These are phyloP conservation scores for Verbascum thapsus DNA, from an alignment of 257 asterid species.

Conservation along the genomic window DNA sequence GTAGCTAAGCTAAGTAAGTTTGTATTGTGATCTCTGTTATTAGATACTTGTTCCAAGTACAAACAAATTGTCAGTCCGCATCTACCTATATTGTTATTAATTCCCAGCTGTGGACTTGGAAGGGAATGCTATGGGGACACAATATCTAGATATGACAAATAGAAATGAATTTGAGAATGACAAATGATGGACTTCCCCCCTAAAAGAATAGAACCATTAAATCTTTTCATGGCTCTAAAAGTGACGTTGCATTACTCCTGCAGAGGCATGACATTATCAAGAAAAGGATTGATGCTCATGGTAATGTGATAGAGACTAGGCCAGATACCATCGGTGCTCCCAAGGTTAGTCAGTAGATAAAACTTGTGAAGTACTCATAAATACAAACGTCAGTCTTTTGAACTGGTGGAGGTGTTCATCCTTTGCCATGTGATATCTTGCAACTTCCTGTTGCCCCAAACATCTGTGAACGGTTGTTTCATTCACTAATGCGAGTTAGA, in stretches of 20 bases:
- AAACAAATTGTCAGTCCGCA: constrained; percentile 10
- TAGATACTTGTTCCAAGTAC: too few relatives aligned
- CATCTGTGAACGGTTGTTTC: constrained; percentile 19
- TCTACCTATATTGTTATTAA: constrained; percentile 12
- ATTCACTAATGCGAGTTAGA: constrained; percentile 1
- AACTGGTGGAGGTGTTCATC: too few relatives aligned
- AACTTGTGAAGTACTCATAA: constrained; percentile 4
- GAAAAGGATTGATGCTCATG: constrained; percentile 86
- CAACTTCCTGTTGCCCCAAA: constrained; percentile 15
- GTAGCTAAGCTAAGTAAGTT: too few relatives aligned
- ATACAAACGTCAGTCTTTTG: constrained; percentile 8
- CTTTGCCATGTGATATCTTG: constrained; percentile 30
- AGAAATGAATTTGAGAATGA: constrained; percentile 18
- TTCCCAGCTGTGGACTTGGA: background rate
- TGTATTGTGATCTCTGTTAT: too few relatives aligned
- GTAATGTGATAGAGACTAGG: constrained; percentile 90
- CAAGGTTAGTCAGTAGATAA: constrained; percentile 63
- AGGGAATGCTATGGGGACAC: constrained; percentile 8
- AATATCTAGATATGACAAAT: background rate
- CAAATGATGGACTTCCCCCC: too few relatives aligned
- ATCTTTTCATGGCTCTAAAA: constrained; percentile 22
- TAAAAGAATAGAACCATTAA: too few relatives aligned
- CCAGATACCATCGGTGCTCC: constrained; percentile 89
- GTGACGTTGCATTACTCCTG: constrained; percentile 39
- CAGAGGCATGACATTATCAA: constrained; percentile 97